Conservation (phyloP, 495 filamentous ascomycete genomes). For the Aspergillus kassunensis region DNA sequence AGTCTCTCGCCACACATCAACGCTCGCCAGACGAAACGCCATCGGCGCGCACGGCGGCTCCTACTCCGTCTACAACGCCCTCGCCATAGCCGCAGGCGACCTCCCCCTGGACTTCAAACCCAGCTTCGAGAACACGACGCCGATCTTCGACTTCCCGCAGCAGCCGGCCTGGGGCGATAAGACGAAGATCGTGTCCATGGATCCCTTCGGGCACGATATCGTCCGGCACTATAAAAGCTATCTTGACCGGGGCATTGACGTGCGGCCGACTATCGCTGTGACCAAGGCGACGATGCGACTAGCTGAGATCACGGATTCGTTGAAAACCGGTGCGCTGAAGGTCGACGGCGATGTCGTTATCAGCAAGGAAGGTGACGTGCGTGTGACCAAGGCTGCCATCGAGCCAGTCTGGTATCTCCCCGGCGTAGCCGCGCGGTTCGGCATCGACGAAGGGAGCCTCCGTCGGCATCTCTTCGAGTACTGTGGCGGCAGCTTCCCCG, state of each 20-base stretch:
- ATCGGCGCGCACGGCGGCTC: constrained; percentile 80
- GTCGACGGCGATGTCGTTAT: constrained; percentile 85
- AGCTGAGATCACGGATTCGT: constrained; percentile 79
- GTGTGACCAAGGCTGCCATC: constrained; percentile 87
- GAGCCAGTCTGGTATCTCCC: constrained; percentile 79
- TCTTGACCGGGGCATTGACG: constrained; percentile 64
- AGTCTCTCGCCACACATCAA: constrained; percentile 65
- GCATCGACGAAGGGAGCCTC: constrained; percentile 66
- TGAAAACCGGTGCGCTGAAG: constrained; percentile 65
- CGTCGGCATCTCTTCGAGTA: constrained; percentile 81
- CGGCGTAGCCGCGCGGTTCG: constrained; percentile 16
- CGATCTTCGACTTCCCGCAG: constrained; percentile 73
- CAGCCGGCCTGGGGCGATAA: constrained; percentile 80
- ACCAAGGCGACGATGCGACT: constrained; percentile 91
- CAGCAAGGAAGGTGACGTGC: constrained; percentile 70
- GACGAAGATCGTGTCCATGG: constrained; percentile 92
- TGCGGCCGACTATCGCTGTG: constrained; percentile 83
- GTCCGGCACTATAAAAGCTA: constrained; percentile 18
- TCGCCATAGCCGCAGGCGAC: constrained; percentile 81
- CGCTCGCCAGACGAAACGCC: constrained; percentile 77
- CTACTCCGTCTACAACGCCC: constrained; percentile 84
- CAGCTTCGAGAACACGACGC: constrained; percentile 87
- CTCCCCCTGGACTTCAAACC: constrained; percentile 74
- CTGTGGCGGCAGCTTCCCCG: constrained; percentile 80
- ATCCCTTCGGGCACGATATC: constrained; percentile 73